Conservation (phyloP, 805 yeast species). For the Candida germanica region DNA sequence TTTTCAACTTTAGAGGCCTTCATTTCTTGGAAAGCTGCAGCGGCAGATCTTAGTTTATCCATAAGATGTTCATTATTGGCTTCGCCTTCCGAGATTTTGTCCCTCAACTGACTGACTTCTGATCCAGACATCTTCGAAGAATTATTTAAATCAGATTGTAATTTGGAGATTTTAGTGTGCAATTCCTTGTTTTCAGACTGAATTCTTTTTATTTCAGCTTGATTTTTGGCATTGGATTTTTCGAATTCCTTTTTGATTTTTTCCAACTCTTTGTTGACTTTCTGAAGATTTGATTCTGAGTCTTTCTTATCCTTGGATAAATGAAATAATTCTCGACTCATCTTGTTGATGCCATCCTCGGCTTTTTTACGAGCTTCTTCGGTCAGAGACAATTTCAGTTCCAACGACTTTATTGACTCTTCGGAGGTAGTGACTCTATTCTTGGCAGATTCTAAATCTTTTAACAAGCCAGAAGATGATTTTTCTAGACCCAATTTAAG, state of each 20-base stretch:
- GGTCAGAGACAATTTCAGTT: conserved; percentile 27
- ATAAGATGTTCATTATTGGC: conserved; percentile 34
- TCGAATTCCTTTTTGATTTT: conserved; percentile 29
- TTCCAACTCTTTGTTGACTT: conserved; percentile 40
- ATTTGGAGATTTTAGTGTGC: conserved; percentile 19
- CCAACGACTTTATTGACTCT: conserved; percentile 26
- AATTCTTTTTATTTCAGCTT: conserved; percentile 18
- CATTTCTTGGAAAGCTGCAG: conserved; percentile 31
- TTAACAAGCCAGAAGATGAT: conserved; percentile 24
- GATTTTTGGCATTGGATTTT: conserved; percentile 24
- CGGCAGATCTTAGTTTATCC: conserved; percentile 41
- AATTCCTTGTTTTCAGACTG: conserved; percentile 23
- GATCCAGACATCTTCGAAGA: conserved; percentile 19
- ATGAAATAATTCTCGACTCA: conserved; percentile 78
- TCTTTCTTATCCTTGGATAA: conserved; percentile 59
- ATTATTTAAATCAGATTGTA: conserved; percentile 19
- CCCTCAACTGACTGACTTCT: conserved; percentile 17
- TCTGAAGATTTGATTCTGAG: conserved; percentile 40
- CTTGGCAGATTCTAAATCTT: conserved; percentile 30
- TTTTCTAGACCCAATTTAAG: conserved; percentile 29
- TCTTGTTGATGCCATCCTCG: conserved; percentile 85
- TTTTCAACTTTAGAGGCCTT: conserved; percentile 17
- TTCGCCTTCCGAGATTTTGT: conserved; percentile 25
- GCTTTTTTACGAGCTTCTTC: conserved; percentile 56
- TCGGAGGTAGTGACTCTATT: conserved; percentile 23